Evolutionary conservation across 2,329 filamentous ascomycete species (phyloP), one percentile per base, ranked within the genome.

Genomic region (Pestalotiopsis sp.): DNA sequence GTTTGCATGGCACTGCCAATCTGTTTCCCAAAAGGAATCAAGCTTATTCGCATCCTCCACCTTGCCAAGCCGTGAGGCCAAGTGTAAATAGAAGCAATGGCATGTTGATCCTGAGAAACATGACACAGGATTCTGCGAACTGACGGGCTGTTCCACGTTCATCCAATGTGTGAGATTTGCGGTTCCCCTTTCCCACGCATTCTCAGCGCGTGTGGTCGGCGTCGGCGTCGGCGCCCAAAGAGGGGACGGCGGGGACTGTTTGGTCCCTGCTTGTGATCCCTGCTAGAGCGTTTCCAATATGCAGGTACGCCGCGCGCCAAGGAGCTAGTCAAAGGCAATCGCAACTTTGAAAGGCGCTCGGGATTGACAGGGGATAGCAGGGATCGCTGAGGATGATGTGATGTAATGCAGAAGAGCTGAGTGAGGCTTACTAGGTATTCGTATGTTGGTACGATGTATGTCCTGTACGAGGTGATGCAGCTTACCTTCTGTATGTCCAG

Each of bases 21-120:
- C 63, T 66, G 49, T 66, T 66, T 66, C 63, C 63, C 27, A 56
- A 64, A 66, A 58, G 11, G 36, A 66, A 66, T 56, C 63, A 66
- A 66, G 63, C 45, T 66, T 66, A 66, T 66, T 66, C 41, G 45
- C n/a, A 52, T 52, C 45, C 45, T 52, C 45, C 45, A 52, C 45
- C 45, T 23, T 52, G 45, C 45, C 45, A 52, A 52, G 45, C 17
- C 17, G 5, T n/a, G 14, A 52, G 31, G 31, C 31, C 31, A 36
- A 36, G 31, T 36, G 31, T 36, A 36, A 36, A 36, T 36, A 36
- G 20, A 52, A 23, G 45, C 45, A 52, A n/a, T 52, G 45, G 45
- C 45, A 36, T 20, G 45, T 52, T 52, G 45, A 52, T 52, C 45
- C 31, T 36, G 31, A 52, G 45, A 52, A 52, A 52, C n/a, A 52